Evolutionary conservation across 2,329 filamentous ascomycete species (phyloP).

Genomic region (Immersiporthe knoxdaviesiana): DNA sequence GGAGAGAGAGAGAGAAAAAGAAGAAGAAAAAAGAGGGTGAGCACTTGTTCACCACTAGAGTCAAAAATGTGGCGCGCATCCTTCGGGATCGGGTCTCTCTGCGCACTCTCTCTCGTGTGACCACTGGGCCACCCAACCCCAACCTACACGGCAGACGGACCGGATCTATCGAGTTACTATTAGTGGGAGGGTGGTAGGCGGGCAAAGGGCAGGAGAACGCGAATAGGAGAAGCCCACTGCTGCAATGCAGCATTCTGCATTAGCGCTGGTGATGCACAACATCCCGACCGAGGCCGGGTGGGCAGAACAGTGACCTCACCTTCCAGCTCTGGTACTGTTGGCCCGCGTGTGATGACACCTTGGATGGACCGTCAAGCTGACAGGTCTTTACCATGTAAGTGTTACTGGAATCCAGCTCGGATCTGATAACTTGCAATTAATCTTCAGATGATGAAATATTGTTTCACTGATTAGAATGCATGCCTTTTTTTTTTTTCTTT

Average conservation of each 20-base stretch:
- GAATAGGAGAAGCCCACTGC: neutral
- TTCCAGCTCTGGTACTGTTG: neutral
- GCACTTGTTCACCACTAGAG: neutral
- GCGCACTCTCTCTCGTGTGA: neutral
- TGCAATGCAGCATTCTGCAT: neutral
- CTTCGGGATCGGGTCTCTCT: neutral
- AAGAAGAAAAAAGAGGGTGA: neutral
- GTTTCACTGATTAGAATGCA: no score
- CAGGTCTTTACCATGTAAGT: no score
- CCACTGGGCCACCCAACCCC: neutral
- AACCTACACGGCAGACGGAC: neutral
- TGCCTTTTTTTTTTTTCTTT: no score
- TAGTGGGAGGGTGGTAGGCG: neutral
- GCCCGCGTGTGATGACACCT: neutral
- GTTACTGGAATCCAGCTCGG: neutral
- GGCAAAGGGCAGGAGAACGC: neutral
- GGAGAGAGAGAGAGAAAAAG: neutral
- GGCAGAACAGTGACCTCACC: neutral
- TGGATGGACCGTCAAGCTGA: neutral
- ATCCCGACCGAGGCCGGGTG: neutral
- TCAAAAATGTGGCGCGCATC: neutral
- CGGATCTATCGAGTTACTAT: constrained; percentile 1
- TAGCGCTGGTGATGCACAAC: constrained; percentile 1
- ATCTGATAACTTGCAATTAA: neutral
- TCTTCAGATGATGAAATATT: no score